Evolutionary conservation across 805 yeast genomes (phyloP).

Genomic region (Barnettozyma pratensis): DNA sequence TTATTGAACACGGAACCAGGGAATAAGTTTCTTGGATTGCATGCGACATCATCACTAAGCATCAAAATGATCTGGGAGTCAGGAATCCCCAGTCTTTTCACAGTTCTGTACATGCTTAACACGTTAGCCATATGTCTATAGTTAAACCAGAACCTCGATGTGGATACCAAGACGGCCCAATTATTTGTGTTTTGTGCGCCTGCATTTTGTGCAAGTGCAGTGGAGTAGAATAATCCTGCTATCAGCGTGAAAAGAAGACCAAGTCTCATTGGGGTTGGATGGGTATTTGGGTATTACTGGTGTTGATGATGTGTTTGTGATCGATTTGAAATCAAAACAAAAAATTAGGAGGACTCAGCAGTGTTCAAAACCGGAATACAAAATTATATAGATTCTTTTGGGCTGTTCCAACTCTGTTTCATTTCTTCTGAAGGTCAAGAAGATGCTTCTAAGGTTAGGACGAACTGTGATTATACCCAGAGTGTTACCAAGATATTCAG

Average conservation of each 20-base stretch:
- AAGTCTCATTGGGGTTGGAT: neutral
- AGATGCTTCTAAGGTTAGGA: no score
- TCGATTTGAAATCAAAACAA: no score
- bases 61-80: constrained; percentile 95
- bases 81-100: constrained; percentile 93
- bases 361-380: no score
- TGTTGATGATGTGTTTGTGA: no score
- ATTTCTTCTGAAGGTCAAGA: no score
- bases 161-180: constrained; percentile 88
- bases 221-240: neutral
- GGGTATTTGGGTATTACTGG: no score
- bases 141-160: constrained; percentile 97
- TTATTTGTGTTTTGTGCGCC: constrained; percentile 51
- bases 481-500: neutral
- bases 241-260: neutral
- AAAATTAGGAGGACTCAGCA: no score
- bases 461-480: no score
- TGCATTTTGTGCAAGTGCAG: neutral
- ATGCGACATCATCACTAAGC: constrained; percentile 96
- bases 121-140: constrained; percentile 98
- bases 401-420: no score
- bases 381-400: no score
- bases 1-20: constrained; percentile 96
- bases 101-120: constrained; percentile 89
- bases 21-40: constrained; percentile 92